Conservation (phyloP, 208 protist genomes). For the Acanthamoeba royreba region DNA sequence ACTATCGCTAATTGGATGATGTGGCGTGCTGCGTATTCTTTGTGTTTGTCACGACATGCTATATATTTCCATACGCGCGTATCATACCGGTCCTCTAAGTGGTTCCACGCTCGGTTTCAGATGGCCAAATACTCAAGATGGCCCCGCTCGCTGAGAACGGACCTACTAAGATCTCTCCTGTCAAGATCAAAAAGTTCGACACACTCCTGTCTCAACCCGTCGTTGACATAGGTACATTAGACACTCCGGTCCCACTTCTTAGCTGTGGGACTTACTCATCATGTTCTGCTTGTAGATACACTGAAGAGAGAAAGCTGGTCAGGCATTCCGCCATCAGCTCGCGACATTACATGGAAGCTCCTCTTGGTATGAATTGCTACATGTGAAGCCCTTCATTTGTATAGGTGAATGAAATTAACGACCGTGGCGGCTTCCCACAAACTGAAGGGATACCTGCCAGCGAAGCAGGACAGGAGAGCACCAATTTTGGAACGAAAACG, state of each 20-base stretch:
- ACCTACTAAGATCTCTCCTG: not conserved
- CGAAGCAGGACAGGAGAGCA: slow-evolving; percentile 66
- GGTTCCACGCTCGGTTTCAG: not conserved
- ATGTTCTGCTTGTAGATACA: not conserved
- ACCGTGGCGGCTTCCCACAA: not conserved
- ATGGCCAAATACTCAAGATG: not conserved
- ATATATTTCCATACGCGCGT: not conserved
- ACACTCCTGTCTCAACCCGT: not conserved
- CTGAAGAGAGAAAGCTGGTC: slow-evolving; percentile 30
- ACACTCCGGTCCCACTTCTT: not conserved
- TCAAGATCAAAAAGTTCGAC: slow-evolving; percentile 21
- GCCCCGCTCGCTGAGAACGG: not conserved
- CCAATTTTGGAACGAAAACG: slow-evolving; percentile 75
- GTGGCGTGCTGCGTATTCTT: no score
- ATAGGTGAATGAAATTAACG: not conserved
- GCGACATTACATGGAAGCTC: not conserved
- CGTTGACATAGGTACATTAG: not conserved
- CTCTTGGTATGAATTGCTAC: not conserved
- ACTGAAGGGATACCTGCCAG: slow-evolving; percentile 72
- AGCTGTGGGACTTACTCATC: not conserved
- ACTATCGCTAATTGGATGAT: no score
- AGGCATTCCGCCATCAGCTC: not conserved
- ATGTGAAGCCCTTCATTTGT: not conserved
- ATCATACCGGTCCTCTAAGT: not conserved
- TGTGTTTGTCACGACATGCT: no score